phyloP scores from a whole-genome alignment of 148 eudicot species.

The Camellia sinensis region DNA sequence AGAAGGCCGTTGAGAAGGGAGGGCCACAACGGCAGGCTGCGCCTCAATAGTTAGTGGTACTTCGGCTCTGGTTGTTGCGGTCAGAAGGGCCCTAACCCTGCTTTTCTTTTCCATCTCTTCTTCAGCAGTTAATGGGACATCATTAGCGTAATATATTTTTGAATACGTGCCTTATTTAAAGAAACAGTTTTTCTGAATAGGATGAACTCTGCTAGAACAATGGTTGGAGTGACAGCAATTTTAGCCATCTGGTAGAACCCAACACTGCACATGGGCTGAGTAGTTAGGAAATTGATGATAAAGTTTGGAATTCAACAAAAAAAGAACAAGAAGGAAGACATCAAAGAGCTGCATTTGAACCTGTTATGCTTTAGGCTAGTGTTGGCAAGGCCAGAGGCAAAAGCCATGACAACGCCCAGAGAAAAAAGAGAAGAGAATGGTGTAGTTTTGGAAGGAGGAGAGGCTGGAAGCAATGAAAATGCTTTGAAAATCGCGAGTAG shows the following conservation, averaged over 20 bases:
- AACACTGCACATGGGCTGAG: conserved; percentile 50
- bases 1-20: no score
- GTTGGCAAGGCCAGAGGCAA: conserved; percentile 93
- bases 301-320: neutral
- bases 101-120: no score
- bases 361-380: conserved; percentile 84
- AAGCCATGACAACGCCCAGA: conserved; percentile 86
- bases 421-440: conserved; percentile 76
- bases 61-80: no score
- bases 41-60: no score
- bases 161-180: conserved; percentile 44
- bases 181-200: conserved; percentile 62
- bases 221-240: conserved; percentile 94
- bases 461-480: conserved; percentile 65
- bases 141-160: no score
- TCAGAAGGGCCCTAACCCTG: no score
- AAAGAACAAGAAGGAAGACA: neutral
- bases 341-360: conserved; percentile 22
- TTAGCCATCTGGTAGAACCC: conserved; percentile 99
- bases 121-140: no score
- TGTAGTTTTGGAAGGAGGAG: conserved; percentile 76
- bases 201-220: conserved; percentile 76
- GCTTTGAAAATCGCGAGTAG: conserved; percentile 74
- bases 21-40: no score
- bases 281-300: neutral